Evolutionary conservation across 2,329 filamentous ascomycete genomes (phyloP), one percentile per base, ranked within the genome.

Genomic region (Fusarium staphyleae): DNA sequence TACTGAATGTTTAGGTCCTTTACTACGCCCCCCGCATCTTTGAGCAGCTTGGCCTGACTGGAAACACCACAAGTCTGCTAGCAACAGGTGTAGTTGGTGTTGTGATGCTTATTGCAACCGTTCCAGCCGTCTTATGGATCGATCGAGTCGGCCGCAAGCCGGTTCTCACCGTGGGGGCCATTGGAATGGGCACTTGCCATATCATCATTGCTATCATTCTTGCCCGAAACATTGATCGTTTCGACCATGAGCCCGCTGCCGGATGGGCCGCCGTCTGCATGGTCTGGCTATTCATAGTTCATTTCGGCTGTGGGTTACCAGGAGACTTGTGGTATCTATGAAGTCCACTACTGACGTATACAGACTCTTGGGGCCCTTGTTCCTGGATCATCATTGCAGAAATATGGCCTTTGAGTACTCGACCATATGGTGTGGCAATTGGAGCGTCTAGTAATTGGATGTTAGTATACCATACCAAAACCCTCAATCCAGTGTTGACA

Each of bases 1-100:
- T 24, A 9, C 22, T 24, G 22, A 24, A 8, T 10, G n/a, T 12
- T 13, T 6, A 66, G 64, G 13, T 67, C 26, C 77, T 89, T 39
- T 90, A 88, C 75, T 89, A 90, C 61, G 86, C 87, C 0, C 88
- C 88, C 0, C 81, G 80, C 13, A 91, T 91, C 63, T 91, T 91
- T 74, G 72, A 75, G 34, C 78, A 87, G 54, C 78, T 91, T 4
- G 88, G 88, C 5, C 76, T 90, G 5, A 74, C 65, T 57, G 60
- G 66, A 45, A 83, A 70, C 43, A 78, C 77, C 0, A 78, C 73
- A 0, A 85, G 82, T 1, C 78, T 90, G 0, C 76, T 90, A 2
- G 87, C 87, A 0, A 90, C 87, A 0, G 88, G 87, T 3, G 87
- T 90, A 0, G 87, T 89, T 4, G 87, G 87, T 3, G 86, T 90